phyloP scores from a whole-genome alignment of 2,329 filamentous ascomycete genomes.

The Colletotrichum simmondsii region DNA sequence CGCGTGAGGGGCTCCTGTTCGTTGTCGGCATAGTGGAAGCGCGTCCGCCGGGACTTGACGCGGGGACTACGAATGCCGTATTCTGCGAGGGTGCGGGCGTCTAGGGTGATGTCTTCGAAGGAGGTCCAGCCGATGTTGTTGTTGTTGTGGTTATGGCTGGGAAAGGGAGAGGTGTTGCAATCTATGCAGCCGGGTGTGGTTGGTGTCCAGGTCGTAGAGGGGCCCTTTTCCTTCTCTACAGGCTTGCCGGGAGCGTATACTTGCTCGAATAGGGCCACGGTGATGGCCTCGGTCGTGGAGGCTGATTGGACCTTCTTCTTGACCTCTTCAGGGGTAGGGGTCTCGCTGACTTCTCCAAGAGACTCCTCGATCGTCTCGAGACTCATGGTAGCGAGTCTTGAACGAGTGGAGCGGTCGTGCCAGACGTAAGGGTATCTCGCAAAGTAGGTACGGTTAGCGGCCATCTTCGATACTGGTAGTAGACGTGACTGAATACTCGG shows the following conservation, averaged over 20 bases:
- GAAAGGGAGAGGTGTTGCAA: neutral
- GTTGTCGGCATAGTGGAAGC: neutral
- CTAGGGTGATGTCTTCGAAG: neutral
- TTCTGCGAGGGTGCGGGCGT: neutral
- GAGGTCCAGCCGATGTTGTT: neutral
- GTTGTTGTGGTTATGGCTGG: no score
- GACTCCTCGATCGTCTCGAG: neutral
- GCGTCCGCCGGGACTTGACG: neutral
- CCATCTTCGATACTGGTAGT: neutral
- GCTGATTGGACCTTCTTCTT: neutral
- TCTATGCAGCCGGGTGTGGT: neutral
- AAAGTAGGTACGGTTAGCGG: neutral
- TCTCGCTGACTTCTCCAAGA: neutral
- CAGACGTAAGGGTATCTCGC: neutral
- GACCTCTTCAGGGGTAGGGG: neutral
- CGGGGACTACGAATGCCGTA: neutral
- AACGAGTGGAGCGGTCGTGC: neutral
- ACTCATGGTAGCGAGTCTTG: neutral
- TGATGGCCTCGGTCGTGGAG: neutral
- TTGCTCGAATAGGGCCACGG: neutral
- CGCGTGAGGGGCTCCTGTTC: neutral
- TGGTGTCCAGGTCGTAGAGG: no score
- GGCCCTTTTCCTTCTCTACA: no score
- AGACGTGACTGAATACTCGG: neutral
- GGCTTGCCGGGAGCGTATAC: neutral